Evolutionary conservation across 139 green algal species (phyloP).

Genomic region (Spirogloea muscicola): DNA sequence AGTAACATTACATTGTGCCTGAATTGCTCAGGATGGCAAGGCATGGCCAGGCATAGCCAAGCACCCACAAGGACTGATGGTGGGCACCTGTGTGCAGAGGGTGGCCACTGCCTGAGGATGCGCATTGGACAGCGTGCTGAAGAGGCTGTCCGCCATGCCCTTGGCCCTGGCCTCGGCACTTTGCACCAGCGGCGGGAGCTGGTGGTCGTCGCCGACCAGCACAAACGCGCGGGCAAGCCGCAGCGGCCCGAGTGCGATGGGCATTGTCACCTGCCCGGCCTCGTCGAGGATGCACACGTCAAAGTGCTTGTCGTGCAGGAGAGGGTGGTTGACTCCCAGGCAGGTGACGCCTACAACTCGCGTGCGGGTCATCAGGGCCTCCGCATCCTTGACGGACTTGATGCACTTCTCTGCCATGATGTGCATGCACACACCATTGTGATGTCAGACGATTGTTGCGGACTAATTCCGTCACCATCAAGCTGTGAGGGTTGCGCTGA

Average conservation of each 20-base stretch:
- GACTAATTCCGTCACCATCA: no score
- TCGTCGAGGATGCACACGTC: conserved; percentile 95
- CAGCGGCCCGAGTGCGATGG: conserved; percentile 69
- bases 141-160: conserved; percentile 74
- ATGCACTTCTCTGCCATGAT: no score
- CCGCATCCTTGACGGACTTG: conserved; percentile 12
- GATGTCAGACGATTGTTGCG: no score
- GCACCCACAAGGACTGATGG: no score
- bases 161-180: conserved; percentile 53
- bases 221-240: conserved; percentile 56
- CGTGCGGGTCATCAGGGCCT: conserved; percentile 1
- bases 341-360: conserved; percentile 65
- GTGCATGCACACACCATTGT: no score
- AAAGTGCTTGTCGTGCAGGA: conserved; percentile 56
- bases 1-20: no score
- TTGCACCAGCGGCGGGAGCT: conserved; percentile 71
- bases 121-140: no score
- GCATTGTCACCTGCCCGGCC: conserved; percentile 76
- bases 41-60: no score
- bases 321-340: conserved; percentile 57
- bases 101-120: no score
- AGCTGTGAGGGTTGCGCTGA: no score
- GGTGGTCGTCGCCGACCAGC: conserved; percentile 83
- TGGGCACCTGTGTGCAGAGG: no score
- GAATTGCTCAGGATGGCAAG: no score